Base-by-base conservation (phyloP, 1,284 basidiomycete species). In the Hemileia vastatrix region DNA sequence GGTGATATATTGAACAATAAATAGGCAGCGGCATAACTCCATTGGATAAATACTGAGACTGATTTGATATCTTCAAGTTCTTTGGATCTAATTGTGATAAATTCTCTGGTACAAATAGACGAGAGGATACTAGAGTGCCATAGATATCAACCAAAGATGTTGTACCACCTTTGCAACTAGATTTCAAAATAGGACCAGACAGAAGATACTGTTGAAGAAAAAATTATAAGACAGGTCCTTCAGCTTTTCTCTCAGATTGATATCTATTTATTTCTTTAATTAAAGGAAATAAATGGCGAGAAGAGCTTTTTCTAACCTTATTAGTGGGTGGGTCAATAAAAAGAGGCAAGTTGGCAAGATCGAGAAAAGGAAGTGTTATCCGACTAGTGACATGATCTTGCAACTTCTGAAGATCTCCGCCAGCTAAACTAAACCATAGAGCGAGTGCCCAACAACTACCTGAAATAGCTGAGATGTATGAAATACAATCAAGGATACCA, bases 381-480 rank as follows among this genome's bases (percentile, higher is more conserved):
- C 78, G 73, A 11, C 73, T 70, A 49, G 67, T 70, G 24, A 79
- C 69, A 65, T 79, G 77, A 11, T 70, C 56, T 67, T 49, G 53
- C 21, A 64, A 64, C 56, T 32, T 71, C 66, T 19, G 45, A 33
- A 68, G 23, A 4, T 66, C 45, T 3, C 77, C 77, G 1, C 75
- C 69, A 8, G 78, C 76, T 1, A 78, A 72, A n/a, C 77, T 77
- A 63, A 78, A 78, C n/a, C 78, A 60, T 3, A 73, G 68, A 13
- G 76, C 75, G 31, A 80, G 65, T 1, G 77, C 77, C 78, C 78
- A 79, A 64, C 77, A 77, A 51, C 76, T 68, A 67, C 78, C 77
- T 45, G 77, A 78, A n/a, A 80, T 78, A 6, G 75, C 78, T 15
- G 77, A 71, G 5, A 76, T 73, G 64, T 77, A 79, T 0, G 77